phyloP scores from a whole-genome alignment of 2,329 filamentous ascomycete genomes.

The Fusarium poae region DNA sequence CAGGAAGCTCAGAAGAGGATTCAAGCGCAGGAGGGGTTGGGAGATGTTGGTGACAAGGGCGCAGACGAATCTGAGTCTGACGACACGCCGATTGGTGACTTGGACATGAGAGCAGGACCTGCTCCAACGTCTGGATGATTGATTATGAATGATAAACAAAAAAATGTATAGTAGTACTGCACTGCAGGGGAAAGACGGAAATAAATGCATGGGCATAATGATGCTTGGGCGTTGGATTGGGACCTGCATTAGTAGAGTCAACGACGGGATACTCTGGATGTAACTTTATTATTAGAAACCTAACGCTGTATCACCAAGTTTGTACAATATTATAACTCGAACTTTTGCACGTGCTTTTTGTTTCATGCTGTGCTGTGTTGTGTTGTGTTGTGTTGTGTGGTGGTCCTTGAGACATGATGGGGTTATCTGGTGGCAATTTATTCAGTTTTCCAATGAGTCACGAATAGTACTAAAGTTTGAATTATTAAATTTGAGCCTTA shows the following conservation, averaged over 20 bases:
- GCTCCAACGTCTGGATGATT: conserved; percentile 18
- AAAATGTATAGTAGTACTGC: conserved; percentile 18
- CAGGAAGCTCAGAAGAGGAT: conserved; percentile 34
- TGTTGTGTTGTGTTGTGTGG: too few species aligned
- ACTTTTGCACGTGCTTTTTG: conserved; percentile 9
- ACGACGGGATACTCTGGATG: conserved; percentile 19
- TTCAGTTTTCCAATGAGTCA: too few species aligned
- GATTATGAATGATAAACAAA: conserved; percentile 21
- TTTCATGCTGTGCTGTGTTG: too few species aligned
- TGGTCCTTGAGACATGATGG: conserved; percentile 10
- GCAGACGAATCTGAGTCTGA: conserved; percentile 23
- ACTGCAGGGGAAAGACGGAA: background rate
- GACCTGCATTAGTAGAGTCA: conserved; percentile 16
- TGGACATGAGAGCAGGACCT: conserved; percentile 21
- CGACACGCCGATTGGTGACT: conserved; percentile 29
- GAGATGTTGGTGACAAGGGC: conserved; percentile 29
- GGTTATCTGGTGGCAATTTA: background rate
- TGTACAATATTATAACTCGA: conserved; percentile 18
- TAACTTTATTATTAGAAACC: conserved; percentile 35
- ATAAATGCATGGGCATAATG: conserved; percentile 22
- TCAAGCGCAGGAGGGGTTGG: conserved; percentile 26
- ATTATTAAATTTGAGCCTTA: too few species aligned
- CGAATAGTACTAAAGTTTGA: too few species aligned
- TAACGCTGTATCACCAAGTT: conserved; percentile 35
- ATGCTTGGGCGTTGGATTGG: conserved; percentile 33